Evolutionary conservation across 495 filamentous ascomycete genomes (phyloP).

Genomic region (Xylaria bambusicola): DNA sequence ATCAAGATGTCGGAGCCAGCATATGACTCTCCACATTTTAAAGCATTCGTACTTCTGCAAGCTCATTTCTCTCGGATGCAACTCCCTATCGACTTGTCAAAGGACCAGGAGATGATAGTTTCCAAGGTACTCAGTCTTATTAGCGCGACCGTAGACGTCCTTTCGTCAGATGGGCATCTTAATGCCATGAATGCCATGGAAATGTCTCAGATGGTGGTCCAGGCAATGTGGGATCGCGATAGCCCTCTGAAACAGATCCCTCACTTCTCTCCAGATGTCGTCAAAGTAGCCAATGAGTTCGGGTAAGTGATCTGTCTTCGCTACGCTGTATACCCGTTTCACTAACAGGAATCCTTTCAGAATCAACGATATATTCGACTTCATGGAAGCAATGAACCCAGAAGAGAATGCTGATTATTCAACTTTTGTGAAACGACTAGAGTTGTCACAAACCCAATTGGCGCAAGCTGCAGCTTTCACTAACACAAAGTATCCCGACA

Average conservation of each 20-base stretch:
- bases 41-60: constrained; percentile 93
- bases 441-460: constrained; percentile 79
- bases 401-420: constrained; percentile 80
- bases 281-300: constrained; percentile 79
- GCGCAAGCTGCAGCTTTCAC: constrained; percentile 90
- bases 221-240: constrained; percentile 98
- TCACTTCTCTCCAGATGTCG: constrained; percentile 81
- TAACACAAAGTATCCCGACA: constrained; percentile 93
- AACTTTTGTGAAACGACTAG: constrained; percentile 71
- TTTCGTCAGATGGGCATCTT: constrained; percentile 92
- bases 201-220: constrained; percentile 98
- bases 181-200: constrained; percentile 99
- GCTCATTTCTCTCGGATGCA: constrained; percentile 98
- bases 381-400: constrained; percentile 98
- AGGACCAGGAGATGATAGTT: constrained; percentile 90
- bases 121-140: constrained; percentile 84
- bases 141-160: constrained; percentile 89
- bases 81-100: constrained; percentile 92
- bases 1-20: constrained; percentile 87
- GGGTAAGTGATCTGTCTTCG: constrained; percentile 54
- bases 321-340: constrained; percentile 1
- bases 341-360: constrained; percentile 47
- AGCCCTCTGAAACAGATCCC: constrained; percentile 97
- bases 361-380: constrained; percentile 92
- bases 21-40: constrained; percentile 96